Evolutionary conservation across 2,329 filamentous ascomycete species (phyloP).

Genomic region (Epicoccum sorghinum): DNA sequence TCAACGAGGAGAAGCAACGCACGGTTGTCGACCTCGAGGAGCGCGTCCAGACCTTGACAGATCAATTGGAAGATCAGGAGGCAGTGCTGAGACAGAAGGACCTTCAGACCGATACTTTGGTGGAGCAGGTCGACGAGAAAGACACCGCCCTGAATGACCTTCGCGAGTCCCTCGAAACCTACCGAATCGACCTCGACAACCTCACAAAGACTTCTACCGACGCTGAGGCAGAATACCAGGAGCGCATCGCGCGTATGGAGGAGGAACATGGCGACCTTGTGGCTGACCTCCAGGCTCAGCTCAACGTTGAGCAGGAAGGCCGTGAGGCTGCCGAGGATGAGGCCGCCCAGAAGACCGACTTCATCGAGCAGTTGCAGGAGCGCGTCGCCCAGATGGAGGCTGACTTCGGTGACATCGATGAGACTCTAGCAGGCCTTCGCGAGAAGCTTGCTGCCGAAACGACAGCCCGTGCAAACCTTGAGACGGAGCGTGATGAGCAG

Average conservation of each 20-base stretch:
- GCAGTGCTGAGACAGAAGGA: constrained; percentile 40
- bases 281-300: constrained; percentile 44
- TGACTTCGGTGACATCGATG: constrained; percentile 42
- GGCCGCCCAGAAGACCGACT: constrained; percentile 45
- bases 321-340: constrained; percentile 49
- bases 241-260: constrained; percentile 47
- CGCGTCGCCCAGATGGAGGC: constrained; percentile 46
- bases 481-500: constrained; percentile 48
- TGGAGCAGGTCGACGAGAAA: constrained; percentile 41
- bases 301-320: constrained; percentile 45
- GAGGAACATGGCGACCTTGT: constrained; percentile 46
- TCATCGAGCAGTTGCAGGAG: constrained; percentile 49
- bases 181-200: constrained; percentile 47
- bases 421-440: constrained; percentile 42
- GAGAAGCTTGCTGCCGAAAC: constrained; percentile 45
- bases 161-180: constrained; percentile 47
- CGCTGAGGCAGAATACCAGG: constrained; percentile 50
- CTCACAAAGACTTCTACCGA: constrained; percentile 46
- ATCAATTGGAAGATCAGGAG: constrained; percentile 43
- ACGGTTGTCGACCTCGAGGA: constrained; percentile 48
- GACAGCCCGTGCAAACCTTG: constrained; percentile 39
- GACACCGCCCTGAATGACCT: constrained; percentile 46
- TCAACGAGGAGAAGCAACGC: constrained; percentile 46
- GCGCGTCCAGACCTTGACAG: constrained; percentile 30
- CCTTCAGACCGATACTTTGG: constrained; percentile 35